Conservation (phyloP, 2,329 filamentous ascomycete species). For the Colletotrichum limetticola region DNA sequence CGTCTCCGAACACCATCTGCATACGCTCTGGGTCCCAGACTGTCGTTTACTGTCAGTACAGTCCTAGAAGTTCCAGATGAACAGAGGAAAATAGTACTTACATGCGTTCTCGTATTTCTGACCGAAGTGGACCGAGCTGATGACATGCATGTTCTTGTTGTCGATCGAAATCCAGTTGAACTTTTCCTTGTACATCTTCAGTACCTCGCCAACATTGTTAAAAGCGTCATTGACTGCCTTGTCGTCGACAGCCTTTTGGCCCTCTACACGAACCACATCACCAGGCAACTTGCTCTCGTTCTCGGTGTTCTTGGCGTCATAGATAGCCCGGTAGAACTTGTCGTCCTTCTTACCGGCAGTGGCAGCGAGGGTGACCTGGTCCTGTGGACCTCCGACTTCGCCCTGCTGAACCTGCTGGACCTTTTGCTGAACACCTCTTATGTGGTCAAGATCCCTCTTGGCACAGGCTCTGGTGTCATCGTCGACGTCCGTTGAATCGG, state of each 20-base stretch:
- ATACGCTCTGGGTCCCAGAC: constrained; percentile 60
- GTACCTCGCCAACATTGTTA: constrained; percentile 60
- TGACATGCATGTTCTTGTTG: constrained; percentile 59
- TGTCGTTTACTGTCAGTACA: constrained; percentile 28
- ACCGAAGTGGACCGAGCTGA: constrained; percentile 65
- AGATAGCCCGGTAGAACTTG: constrained; percentile 53
- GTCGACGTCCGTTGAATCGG: constrained; percentile 43
- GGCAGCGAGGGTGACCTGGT: constrained; percentile 30
- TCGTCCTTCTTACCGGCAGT: constrained; percentile 38
- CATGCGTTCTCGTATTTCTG: constrained; percentile 62
- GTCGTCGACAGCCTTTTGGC: constrained; percentile 51
- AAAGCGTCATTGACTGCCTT: constrained; percentile 59
- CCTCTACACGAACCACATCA: constrained; percentile 53
- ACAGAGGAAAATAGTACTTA: constrained; percentile 39
- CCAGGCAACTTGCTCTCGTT: constrained; percentile 54
- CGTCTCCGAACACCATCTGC: constrained; percentile 68
- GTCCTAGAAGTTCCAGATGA: background rate
- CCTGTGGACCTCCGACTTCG: constrained; percentile 35
- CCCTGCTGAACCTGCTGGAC: constrained; percentile 42
- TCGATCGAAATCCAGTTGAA: constrained; percentile 64
- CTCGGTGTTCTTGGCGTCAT: constrained; percentile 52
- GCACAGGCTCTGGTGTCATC: constrained; percentile 50
- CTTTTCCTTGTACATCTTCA: constrained; percentile 60
- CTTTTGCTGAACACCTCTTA: constrained; percentile 45
- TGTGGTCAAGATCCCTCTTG: constrained; percentile 51